Base-by-base conservation (phyloP, 208 protist species). In the Angomonas desouzai region DNA sequence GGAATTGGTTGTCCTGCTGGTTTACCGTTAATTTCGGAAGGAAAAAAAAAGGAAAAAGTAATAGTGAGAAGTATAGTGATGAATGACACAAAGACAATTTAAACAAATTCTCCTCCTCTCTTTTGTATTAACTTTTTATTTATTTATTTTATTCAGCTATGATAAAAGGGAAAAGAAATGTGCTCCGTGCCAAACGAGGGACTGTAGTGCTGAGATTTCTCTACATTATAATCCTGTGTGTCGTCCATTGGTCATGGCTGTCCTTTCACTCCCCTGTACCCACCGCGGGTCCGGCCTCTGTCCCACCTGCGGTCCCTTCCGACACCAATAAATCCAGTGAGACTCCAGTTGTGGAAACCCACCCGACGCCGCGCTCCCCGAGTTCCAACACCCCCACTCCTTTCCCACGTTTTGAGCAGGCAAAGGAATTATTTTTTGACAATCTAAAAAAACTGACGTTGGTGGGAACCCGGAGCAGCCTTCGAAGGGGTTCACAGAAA, bases 391-490 rank as follows among this genome's bases (percentile, higher is more conserved):
- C 6, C 13, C 9, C 13, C 13, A 6, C 9, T 13, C 9, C 47
- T 28, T 6, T 53, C 4, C 23, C 53, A 7, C 56, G 56, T 10
- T 72, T 66, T 27, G 22, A 64, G 9, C 18, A 30, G 4, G 77
- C 77, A 18, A 20, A 85, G 38, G 30, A 64, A 0, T 53, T 18
- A 28, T 85, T 74, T 57, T 62, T 76, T 16, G 47, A 48, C 3
- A 91, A 94, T 67, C 60, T 89, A n/a, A 30, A 25, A 0, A 10
- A 80, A 1, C 67, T 3, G 66, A 82, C 18, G 63, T 84, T 13
- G 58, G 64, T 3, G 84, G 81, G 40, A 78, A 89, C 61, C 77
- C 76, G 0, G 68, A 87, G 40, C 81, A 91, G 56, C 76, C 83
- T 25, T 81, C 77, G 7, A 62, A 73, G 34, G 74, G 73, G 38